phyloP scores from a whole-genome alignment of 2,329 filamentous ascomycete genomes.

The Dactylellina parvicollis region DNA sequence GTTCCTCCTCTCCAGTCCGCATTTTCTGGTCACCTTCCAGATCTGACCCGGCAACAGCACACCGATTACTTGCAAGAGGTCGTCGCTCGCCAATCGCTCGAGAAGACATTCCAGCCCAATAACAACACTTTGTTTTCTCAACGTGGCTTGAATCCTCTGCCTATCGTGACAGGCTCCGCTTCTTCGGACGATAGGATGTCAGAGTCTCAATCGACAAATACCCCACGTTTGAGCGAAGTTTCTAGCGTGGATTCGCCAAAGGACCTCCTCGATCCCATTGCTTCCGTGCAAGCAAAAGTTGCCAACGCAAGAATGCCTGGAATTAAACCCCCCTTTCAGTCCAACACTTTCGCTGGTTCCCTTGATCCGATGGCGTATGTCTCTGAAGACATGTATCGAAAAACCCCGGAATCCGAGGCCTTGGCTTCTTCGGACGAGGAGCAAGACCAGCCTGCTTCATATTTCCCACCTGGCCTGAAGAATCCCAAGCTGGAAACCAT shows the following conservation, averaged over 20 bases:
- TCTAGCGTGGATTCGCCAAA: slow-evolving; percentile 57
- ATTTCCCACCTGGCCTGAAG: slow-evolving; percentile 64
- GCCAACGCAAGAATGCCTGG: slow-evolving; percentile 52
- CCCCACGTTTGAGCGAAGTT: slow-evolving; percentile 58
- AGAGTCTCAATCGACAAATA: slow-evolving; percentile 56
- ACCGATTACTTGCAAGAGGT: slow-evolving; percentile 53
- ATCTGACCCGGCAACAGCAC: slow-evolving; percentile 53
- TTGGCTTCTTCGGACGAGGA: slow-evolving; percentile 96
- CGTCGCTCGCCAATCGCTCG: slow-evolving; percentile 51
- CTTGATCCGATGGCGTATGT: slow-evolving; percentile 52
- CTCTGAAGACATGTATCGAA: slow-evolving; percentile 64
- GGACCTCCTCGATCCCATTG: slow-evolving; percentile 55
- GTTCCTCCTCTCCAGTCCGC: slow-evolving; percentile 28
- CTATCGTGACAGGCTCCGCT: slow-evolving; percentile 48
- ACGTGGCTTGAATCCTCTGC: slow-evolving; percentile 52
- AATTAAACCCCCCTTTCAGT: slow-evolving; percentile 50
- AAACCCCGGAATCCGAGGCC: slow-evolving; percentile 93
- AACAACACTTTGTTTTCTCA: slow-evolving; percentile 52
- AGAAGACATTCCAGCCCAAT: slow-evolving; percentile 39
- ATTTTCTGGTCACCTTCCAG: slow-evolving; percentile 55
- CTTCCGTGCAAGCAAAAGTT: slow-evolving; percentile 40
- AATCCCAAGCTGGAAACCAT: slow-evolving; percentile 66
- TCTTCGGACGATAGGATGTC: slow-evolving; percentile 54
- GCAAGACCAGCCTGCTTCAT: slow-evolving; percentile 71
- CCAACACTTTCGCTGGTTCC: slow-evolving; percentile 46